These are phyloP conservation scores for Clavaria fumosa DNA, from an alignment of 768 basidiomycete genomes.

Conservation along the genomic window DNA sequence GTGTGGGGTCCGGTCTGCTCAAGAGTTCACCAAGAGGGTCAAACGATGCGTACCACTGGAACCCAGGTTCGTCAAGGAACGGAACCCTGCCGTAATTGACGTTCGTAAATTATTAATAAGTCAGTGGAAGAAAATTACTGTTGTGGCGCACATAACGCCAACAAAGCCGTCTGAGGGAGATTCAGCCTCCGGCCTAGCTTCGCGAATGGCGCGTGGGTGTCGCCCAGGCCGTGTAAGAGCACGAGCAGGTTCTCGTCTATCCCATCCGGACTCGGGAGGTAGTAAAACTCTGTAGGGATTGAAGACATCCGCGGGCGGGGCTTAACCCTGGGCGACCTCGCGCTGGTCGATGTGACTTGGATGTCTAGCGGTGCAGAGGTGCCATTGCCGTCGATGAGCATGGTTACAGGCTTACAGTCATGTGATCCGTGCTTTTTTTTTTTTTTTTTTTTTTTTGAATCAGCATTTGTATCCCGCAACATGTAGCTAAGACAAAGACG, in stretches of 20 bases:
- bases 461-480: no score
- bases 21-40: conserved; percentile 63
- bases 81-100: conserved; percentile 42
- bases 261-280: conserved; percentile 64
- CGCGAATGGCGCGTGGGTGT: conserved; percentile 64
- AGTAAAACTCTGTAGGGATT: conserved; percentile 45
- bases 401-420: no score
- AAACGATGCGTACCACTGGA: conserved; percentile 80
- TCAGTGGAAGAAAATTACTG: conserved; percentile 31
- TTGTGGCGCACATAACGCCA: conserved; percentile 69
- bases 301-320: conserved; percentile 25
- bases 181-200: conserved; percentile 58
- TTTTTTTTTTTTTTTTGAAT: no score
- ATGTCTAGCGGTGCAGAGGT: no score
- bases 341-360: background rate
- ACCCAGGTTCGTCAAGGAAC: conserved; percentile 63
- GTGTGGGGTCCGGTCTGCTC: conserved; percentile 54
- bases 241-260: conserved; percentile 77
- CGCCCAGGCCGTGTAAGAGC: conserved; percentile 78
- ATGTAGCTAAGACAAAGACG: no score
- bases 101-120: conserved; percentile 1
- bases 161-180: conserved; percentile 79
- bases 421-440: no score
- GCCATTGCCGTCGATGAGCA: no score
- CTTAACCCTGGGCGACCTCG: background rate